Evolutionary conservation across 2,329 filamentous ascomycete species (phyloP), one percentile per base, ranked within the genome.

Genomic region (Arthrobotrys megalospora): DNA sequence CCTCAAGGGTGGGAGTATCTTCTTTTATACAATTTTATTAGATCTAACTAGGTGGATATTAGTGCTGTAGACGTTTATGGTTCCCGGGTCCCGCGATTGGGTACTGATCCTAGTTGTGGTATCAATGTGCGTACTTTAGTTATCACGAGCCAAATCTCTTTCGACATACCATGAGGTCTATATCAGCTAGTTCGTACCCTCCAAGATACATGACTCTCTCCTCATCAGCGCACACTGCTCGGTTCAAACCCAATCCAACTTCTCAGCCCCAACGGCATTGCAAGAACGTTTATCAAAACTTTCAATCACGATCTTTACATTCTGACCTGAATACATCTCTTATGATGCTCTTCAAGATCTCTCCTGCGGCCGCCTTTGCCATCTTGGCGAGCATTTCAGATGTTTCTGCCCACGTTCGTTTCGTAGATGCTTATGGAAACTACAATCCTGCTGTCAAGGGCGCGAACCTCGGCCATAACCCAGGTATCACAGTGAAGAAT

Each of bases 361-460:
- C 28, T 14, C 21, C 41, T 3, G 38, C 28, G 6, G 50, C 34
- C 63, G 50, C 38, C 10, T 36, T 53, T 38, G 47, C 50, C 63
- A 16, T 67, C 11, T 28, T 67, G 32, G 34, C 63, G 14, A 52
- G 28, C 19, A 67, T 67, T 6, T 36, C 52, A n/a, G 52, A 38
- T 3, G 64, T 58, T 14, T 68, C 50, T 32, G 64, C 64, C 21
- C 64, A 68, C 24, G 34, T 58, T 28, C 64, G 64, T 55, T 45
- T 68, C 38, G 2, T 58, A 21, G 19, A 38, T 2, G 32, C 64
- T 14, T 68, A 45, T 28, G 64, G 64, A 32, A 24, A 68, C 14
- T 38, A 58, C 32, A 38, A 14, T 38, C 32, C 11, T 8, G 12
- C 36, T 6, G 8, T 19, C 3, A 38, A n/a, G 19, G 52, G 52